Evolutionary conservation across 2,329 filamentous ascomycete genomes (phyloP), one percentile per base, ranked within the genome.

Genomic region (Myriangium duriaei): DNA sequence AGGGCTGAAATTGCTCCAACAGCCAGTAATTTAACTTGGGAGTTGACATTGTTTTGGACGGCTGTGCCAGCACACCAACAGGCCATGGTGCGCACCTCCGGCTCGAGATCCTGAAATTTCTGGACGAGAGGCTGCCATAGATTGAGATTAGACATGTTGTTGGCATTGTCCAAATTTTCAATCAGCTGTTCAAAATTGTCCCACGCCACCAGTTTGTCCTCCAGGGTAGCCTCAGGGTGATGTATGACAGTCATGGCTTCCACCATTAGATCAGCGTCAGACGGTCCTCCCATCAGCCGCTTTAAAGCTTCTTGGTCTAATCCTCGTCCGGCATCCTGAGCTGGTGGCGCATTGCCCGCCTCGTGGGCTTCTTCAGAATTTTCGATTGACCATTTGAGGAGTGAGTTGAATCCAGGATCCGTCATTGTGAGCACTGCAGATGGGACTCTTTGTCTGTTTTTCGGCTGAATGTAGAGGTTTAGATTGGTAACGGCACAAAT

Each of bases 41-140:
- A 78, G 56, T 79, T 80, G 49, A 73, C 71, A 60, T 98, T 96
- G 65, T 98, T 98, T 69, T 96, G 87, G 42, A 98, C 91, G 7
- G 91, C 88, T 4, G 87, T 95, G 35, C 84, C 85, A 42, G 91
- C 67, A 63, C 86, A 95, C 83, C 85, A 94, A n/a, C 86, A 86
- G 2, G 88, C 87, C 73, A 85, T 86, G 51, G 69, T 76, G 46
- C 87, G 70, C 52, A 94, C 66, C 45, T 91, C 81, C 4, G 68
- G 56, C 53, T 91, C 79, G 9, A 72, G 67, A 51, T 78, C 70
- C 34, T 69, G 66, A 11, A 98, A 67, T 45, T 81, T 74, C 6
- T 68, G 61, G 9, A 95, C 65, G 28, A 98, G 67, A 7, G 84
- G 84, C 9, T 73, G 71, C 91, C 91, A 98, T 19, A 96, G 69